Conservation (phyloP, 306 rosid species). For the Prunus campanulata region DNA sequence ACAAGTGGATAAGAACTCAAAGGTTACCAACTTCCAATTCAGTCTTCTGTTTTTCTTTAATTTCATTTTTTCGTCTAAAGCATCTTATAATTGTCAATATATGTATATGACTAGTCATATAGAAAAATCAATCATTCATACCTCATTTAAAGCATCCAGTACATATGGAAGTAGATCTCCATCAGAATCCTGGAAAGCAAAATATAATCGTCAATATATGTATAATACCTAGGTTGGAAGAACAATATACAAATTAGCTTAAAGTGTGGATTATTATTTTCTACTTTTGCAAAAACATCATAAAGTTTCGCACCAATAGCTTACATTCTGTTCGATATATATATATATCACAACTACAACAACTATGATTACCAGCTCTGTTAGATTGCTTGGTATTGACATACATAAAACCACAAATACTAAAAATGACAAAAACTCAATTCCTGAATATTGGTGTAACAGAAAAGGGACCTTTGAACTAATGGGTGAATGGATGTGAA, state of each 20-base stretch:
- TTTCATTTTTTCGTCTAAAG: not conserved
- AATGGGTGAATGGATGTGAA: constrained; percentile 95
- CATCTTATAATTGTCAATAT: not conserved
- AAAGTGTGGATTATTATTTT: not conserved
- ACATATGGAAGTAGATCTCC: constrained; percentile 91
- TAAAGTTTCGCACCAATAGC: not conserved
- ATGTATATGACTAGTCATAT: not conserved
- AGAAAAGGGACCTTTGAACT: constrained; percentile 65
- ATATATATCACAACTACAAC: not conserved
- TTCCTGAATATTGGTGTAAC: not conserved
- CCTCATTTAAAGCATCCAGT: constrained; percentile 96
- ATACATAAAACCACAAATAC: not conserved
- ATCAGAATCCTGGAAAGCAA: constrained; percentile 80
- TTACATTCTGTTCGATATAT: not conserved
- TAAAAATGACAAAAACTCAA: not conserved
- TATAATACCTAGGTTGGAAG: not conserved
- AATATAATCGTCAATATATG: constrained; percentile 22
- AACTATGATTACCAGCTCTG: not conserved
- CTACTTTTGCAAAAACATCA: not conserved
- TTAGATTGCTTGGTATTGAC: not conserved
- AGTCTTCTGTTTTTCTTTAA: not conserved
- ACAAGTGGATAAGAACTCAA: constrained; percentile 22
- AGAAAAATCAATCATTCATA: constrained; percentile 31
- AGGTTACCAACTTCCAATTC: constrained; percentile 13
- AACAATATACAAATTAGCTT: not conserved